phyloP scores from a whole-genome alignment of 305 asterid species.

The Fraxinus greggii region DNA sequence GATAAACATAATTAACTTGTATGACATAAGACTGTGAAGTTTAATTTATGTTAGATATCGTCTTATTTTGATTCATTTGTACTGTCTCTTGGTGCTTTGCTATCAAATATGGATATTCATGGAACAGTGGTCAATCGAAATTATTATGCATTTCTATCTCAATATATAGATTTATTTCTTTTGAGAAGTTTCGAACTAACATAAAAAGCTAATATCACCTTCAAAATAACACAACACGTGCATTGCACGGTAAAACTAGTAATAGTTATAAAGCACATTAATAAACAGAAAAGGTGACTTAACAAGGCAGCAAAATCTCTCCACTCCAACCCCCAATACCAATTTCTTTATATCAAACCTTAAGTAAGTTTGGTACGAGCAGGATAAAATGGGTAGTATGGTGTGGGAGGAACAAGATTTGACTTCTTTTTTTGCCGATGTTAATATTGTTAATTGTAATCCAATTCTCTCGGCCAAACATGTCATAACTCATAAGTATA shows the following conservation, averaged over 20 bases:
- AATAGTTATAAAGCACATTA: too few species aligned
- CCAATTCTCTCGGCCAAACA: not conserved
- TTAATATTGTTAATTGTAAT: not conserved
- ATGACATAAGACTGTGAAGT: not conserved
- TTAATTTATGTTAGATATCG: not conserved
- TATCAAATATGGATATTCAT: too few species aligned
- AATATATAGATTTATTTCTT: too few species aligned
- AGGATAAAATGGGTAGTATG: not conserved
- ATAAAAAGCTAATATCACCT: too few species aligned
- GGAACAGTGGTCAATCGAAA: too few species aligned
- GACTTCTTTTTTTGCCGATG: not conserved
- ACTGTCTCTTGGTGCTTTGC: too few species aligned
- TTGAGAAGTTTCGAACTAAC: too few species aligned
- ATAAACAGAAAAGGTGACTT: not conserved
- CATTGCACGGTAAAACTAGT: too few species aligned
- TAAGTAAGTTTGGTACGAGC: not conserved
- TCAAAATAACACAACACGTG: too few species aligned
- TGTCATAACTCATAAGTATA: not conserved
- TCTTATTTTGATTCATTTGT: conserved; percentile 22
- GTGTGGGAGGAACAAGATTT: not conserved
- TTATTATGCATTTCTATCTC: too few species aligned
- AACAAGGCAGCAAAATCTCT: not conserved
- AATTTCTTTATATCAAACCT: not conserved
- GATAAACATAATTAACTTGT: not conserved
- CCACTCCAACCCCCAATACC: not conserved